These are phyloP conservation scores for Phytopythium kandeliae DNA, from an alignment of 352 stramenopile genomes.

Conservation along the genomic window DNA sequence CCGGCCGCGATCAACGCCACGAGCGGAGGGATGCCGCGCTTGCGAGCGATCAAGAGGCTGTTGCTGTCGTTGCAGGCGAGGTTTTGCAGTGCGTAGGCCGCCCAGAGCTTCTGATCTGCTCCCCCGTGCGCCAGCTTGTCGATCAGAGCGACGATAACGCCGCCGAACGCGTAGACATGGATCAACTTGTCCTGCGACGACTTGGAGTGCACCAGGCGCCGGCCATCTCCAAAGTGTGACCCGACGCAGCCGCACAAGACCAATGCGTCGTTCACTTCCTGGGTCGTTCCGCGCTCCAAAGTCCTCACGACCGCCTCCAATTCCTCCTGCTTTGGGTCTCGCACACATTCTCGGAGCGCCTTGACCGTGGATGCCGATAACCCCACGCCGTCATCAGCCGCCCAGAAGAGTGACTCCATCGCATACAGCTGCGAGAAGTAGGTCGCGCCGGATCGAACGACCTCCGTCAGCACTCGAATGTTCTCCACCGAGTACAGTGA, in stretches of 20 bases:
- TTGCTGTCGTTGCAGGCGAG: background rate
- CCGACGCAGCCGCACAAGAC: background rate
- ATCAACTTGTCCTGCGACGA: too few relatives aligned
- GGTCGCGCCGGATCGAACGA: background rate
- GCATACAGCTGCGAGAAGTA: constrained; percentile 2
- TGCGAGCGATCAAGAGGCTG: too few relatives aligned
- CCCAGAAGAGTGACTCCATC: background rate
- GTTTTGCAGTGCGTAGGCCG: background rate
- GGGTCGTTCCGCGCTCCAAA: background rate
- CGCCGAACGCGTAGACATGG: background rate
- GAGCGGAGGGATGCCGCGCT: too few relatives aligned
- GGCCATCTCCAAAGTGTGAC: background rate
- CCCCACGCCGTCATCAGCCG: background rate
- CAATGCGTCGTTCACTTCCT: background rate
- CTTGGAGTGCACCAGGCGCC: too few relatives aligned
- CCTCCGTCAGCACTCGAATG: background rate
- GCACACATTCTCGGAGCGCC: background rate
- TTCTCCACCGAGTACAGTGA: background rate
- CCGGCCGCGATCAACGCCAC: too few relatives aligned
- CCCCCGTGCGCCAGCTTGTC: background rate
- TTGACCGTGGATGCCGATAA: background rate
- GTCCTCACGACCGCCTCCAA: background rate
- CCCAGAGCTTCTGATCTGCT: background rate
- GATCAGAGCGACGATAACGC: background rate
- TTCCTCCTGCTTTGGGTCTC: background rate